Evolutionary conservation across 2,329 filamentous ascomycete species (phyloP), one percentile per base, ranked within the genome.

Genomic region (Calonectria honghensis): DNA sequence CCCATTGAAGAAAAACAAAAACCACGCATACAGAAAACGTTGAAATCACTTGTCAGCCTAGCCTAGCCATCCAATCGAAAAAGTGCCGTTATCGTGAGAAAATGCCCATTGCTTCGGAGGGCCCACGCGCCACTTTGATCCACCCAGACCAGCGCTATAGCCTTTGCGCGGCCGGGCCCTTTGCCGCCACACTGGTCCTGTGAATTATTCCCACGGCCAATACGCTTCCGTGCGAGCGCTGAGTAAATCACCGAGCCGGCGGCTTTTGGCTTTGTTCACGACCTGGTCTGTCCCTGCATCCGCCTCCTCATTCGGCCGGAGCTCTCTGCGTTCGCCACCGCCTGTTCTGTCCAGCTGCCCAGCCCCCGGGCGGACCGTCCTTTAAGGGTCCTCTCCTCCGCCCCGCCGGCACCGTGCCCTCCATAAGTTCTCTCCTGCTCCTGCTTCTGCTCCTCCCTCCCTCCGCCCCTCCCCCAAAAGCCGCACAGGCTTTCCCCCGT

Each of bases 161-260:
- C 57, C 57, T 37, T n/a, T 24, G 37, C 16, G n/a, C 6, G 57
- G 57, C 37, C 16, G 24, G 37, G 24, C 37, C 16, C 18, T 39
- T 10, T 18, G 57, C 57, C 57, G 57, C 57, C 24, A 29, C 57
- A 31, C 45, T 63, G 57, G 37, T 41, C 57, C 24, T 63, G 57
- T 29, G 57, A 63, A 63, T 63, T 63, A 41, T 63, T 41, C 57
- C 57, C 35, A 63, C 14, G 37, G 37, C 57, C 35, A 63, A 63
- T 63, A 6, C 35, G 14, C 11, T 41, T 41, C 14, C 24, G 57
- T 41, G 57, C 57, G n/a, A 61, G 13, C 24, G 14, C 37, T 27
- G 24, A 16, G 24, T n/a, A 41, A 63, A 63, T 63, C 57, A 41
- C 57, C 57, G 57, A 63, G 57, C 37, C 27, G 57, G 39, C 57